Conservation (phyloP, 2,329 filamentous ascomycete genomes). For the Calonectria pseudoreteaudii region DNA sequence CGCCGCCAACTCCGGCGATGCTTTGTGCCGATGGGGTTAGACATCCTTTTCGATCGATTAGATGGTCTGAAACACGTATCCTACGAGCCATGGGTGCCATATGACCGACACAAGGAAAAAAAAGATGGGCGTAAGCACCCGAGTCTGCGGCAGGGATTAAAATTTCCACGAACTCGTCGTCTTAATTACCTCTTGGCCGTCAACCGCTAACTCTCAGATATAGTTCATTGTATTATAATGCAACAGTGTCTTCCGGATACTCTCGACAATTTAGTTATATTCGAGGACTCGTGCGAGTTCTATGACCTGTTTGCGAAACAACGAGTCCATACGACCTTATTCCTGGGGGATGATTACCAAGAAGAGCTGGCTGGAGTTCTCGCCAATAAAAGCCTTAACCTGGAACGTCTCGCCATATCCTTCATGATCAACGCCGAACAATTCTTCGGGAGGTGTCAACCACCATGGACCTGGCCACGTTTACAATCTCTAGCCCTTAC, state of each 20-base stretch:
- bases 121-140: conserved; percentile 29
- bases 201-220: conserved; percentile 22
- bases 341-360: conserved; percentile 1
- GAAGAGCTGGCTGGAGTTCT: conserved; percentile 32
- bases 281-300: conserved; percentile 42
- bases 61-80: conserved; percentile 42
- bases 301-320: conserved; percentile 21
- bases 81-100: conserved; percentile 50
- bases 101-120: conserved; percentile 9
- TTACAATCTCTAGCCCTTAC: conserved; percentile 50
- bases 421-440: conserved; percentile 45
- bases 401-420: conserved; percentile 45
- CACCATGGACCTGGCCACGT: conserved; percentile 43
- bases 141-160: conserved; percentile 35
- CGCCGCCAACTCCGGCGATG: conserved; percentile 49
- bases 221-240: conserved; percentile 14
- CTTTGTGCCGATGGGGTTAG: conserved; percentile 29
- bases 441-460: conserved; percentile 40
- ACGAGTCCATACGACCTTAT: no score
- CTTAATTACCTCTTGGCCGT: neutral
- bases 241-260: conserved; percentile 34
- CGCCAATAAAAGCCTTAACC: conserved; percentile 40
- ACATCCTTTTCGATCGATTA: conserved; percentile 39
- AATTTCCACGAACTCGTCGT: neutral
- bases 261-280: conserved; percentile 41